Conservation (phyloP, 345 rosid genomes). For the Eucalyptus erythrocorys region DNA sequence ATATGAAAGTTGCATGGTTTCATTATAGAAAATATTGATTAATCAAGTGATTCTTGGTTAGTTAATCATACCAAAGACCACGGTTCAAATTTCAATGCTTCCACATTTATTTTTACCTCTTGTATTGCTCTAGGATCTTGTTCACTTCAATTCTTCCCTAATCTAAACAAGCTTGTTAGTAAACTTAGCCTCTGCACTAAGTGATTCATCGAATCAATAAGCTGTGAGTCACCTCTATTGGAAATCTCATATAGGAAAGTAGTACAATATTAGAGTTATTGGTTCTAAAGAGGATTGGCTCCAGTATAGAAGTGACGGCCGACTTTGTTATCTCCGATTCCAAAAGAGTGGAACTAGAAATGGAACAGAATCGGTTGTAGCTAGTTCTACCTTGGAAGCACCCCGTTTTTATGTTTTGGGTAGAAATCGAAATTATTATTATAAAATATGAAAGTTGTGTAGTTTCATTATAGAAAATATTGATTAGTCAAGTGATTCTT, state of each 20-base stretch:
- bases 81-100: neutral
- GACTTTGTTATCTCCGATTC: accelerated
- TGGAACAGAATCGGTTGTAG: neutral
- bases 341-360: neutral
- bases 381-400: neutral
- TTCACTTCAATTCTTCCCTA: neutral
- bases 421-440: neutral
- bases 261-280: neutral
- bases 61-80: neutral
- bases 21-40: neutral
- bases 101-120: too few species aligned
- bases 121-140: neutral
- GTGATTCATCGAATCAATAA: neutral
- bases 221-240: neutral
- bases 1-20: neutral
- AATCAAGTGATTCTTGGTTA: neutral
- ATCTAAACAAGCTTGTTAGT: neutral
- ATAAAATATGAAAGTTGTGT: neutral
- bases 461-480: neutral
- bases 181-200: neutral
- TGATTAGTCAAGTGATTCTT: neutral
- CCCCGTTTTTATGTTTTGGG: neutral
- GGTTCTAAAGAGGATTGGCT: neutral
- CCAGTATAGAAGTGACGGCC: neutral
- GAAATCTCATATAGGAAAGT: neutral